Percentiles rank a stretch among this genome's conserved stretches.
Conservation (phyloP, 2,329 filamentous ascomycete genomes). For the Sporothrix inflata region DNA sequence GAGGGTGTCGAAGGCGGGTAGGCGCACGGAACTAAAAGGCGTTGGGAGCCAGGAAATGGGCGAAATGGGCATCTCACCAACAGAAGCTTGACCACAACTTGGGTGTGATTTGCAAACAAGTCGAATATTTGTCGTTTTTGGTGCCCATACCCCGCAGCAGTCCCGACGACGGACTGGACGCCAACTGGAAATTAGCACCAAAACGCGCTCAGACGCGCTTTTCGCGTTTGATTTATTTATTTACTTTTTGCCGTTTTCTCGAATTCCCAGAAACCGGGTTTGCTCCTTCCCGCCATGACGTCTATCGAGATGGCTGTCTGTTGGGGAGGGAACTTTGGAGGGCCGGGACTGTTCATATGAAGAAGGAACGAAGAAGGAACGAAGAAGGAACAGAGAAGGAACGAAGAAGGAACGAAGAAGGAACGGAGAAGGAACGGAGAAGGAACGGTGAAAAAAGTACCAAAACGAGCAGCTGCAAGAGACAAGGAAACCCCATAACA, state of each 20-base stretch:
- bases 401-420: not conserved
- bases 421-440: not conserved
- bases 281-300: not conserved
- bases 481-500: not conserved
- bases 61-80: not conserved
- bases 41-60: not conserved
- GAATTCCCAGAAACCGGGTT: not conserved
- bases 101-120: not conserved
- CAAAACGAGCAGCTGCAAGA: not conserved
- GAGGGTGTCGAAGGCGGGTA: conserved; percentile 2
- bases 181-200: conserved; percentile 24
- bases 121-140: not conserved
- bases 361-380: not conserved
- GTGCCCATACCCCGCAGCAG: conserved; percentile 15
- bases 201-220: conserved; percentile 22
- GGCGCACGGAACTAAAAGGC: not conserved
- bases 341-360: not conserved
- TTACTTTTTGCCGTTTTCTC: not conserved
- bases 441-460: no score
- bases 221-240: conserved; percentile 23
- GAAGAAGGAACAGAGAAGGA: not conserved
- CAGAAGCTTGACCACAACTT: not conserved
- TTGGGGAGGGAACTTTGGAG: not conserved
- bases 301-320: not conserved
- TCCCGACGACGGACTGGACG: not conserved